Conservation (phyloP, 179 eudicot genomes). For the Carnegiea gigantea region DNA sequence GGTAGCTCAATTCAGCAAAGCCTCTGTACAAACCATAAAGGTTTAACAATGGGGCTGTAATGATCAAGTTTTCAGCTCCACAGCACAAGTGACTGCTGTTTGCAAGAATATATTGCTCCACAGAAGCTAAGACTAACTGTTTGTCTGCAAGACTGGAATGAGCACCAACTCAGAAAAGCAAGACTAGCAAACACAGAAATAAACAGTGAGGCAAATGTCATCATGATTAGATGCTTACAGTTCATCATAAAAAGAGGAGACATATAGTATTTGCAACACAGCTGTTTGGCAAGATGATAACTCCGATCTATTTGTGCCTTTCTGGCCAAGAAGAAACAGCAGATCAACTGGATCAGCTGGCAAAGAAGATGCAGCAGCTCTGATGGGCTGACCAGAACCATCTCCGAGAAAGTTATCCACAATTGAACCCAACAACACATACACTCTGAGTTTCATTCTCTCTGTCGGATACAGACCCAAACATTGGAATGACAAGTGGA, state of each 20-base stretch:
- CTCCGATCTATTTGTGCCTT: constrained; percentile 48
- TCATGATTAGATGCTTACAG: constrained; percentile 56
- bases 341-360: constrained; percentile 89
- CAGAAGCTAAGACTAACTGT: constrained; percentile 74
- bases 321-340: constrained; percentile 87
- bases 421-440: constrained; percentile 68
- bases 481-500: constrained; percentile 73
- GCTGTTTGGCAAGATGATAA: constrained; percentile 72
- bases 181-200: constrained; percentile 3
- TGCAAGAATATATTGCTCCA: constrained; percentile 88
- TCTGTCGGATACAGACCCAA: constrained; percentile 83
- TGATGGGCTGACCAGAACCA: constrained; percentile 61
- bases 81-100: constrained; percentile 50
- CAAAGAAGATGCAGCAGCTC: constrained; percentile 63
- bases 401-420: constrained; percentile 62
- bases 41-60: constrained; percentile 48
- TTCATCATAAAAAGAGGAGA: constrained; percentile 76
- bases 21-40: constrained; percentile 77
- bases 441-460: constrained; percentile 69
- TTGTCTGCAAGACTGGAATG: constrained; percentile 74
- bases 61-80: constrained; percentile 39
- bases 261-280: constrained; percentile 62
- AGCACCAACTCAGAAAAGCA: constrained; percentile 15
- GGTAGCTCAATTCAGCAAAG: constrained; percentile 62
- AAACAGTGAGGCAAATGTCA: constrained; percentile 18